Conservation (phyloP, 192 early-diverging fungal genomes). For the Coemansia sp. region DNA sequence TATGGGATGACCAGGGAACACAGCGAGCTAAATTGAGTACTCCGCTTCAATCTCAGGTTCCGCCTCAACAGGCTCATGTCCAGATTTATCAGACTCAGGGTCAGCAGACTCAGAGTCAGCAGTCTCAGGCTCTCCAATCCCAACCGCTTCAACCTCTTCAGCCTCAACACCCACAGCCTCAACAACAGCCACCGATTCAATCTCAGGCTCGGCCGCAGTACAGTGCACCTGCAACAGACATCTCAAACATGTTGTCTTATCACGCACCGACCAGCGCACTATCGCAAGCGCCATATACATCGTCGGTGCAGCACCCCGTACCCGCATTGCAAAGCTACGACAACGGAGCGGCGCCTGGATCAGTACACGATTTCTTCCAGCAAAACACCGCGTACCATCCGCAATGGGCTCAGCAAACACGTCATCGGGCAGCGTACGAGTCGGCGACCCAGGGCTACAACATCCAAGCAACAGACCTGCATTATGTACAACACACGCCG, state of each 20-base stretch:
- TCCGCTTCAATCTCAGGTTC: background rate
- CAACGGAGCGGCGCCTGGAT: constrained; percentile 6
- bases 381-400: constrained; percentile 26
- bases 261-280: constrained; percentile 8
- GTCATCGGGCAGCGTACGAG: background rate
- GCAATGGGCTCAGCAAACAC: constrained; percentile 1
- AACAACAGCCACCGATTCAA: background rate
- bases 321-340: background rate
- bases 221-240: constrained; percentile 1
- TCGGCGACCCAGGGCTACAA: constrained; percentile 8
- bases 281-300: background rate
- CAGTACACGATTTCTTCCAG: constrained; percentile 49
- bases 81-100: no score
- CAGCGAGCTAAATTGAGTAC: background rate
- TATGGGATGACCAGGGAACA: constrained; percentile 31
- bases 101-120: background rate
- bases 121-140: background rate
- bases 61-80: no score
- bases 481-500: constrained; percentile 4
- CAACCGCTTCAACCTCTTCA: background rate
- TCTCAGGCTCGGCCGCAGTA: background rate
- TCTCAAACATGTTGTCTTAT: constrained; percentile 10
- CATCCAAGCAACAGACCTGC: constrained; percentile 5
- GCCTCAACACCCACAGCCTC: background rate
- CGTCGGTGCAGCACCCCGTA: background rate